A percentile compares a stretch with the other conserved stretches of the same genome.
Conservation (phyloP, 2,329 filamentous ascomycete species). For the Lecanicillium sp. region DNA sequence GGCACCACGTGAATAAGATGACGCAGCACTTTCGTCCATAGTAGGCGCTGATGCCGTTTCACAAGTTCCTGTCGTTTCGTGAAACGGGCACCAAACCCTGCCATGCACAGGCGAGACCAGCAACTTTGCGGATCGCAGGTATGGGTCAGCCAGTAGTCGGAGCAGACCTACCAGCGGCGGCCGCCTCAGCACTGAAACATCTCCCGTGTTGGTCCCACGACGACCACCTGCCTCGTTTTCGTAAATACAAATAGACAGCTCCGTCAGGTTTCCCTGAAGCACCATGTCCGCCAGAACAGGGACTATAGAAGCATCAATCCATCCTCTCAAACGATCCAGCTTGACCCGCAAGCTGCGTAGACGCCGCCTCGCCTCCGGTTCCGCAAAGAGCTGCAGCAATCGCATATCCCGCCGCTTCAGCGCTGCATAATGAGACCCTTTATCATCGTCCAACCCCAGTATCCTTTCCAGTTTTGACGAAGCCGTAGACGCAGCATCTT, state of each 20-base stretch:
- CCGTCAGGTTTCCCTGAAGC: conserved; percentile 20
- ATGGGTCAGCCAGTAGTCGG: conserved; percentile 34
- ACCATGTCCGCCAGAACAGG: conserved; percentile 23
- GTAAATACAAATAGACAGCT: conserved; percentile 10
- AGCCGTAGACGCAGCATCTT: conserved; percentile 2
- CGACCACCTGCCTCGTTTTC: background rate
- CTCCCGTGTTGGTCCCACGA: background rate
- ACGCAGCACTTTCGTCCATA: conserved; percentile 9
- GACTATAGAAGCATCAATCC: conserved; percentile 20
- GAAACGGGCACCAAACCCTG: conserved; percentile 33
- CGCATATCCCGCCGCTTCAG: conserved; percentile 5
- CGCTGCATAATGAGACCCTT: conserved; percentile 13
- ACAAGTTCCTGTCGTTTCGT: conserved; percentile 16
- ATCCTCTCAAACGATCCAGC: conserved; percentile 22
- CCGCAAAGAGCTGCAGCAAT: conserved; percentile 5
- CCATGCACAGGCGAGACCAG: conserved; percentile 27
- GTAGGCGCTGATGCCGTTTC: too few species aligned
- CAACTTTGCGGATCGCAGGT: conserved; percentile 31
- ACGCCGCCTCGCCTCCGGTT: conserved; percentile 8
- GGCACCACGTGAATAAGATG: conserved; percentile 9
- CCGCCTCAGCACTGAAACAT: conserved; percentile 15
- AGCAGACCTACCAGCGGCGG: conserved; percentile 27
- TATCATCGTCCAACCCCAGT: conserved; percentile 6
- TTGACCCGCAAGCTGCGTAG: conserved; percentile 19
- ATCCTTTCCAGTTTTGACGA: conserved; percentile 8